Conservation (phyloP, 2,329 filamentous ascomycete genomes). For the Cordyceps javanica region DNA sequence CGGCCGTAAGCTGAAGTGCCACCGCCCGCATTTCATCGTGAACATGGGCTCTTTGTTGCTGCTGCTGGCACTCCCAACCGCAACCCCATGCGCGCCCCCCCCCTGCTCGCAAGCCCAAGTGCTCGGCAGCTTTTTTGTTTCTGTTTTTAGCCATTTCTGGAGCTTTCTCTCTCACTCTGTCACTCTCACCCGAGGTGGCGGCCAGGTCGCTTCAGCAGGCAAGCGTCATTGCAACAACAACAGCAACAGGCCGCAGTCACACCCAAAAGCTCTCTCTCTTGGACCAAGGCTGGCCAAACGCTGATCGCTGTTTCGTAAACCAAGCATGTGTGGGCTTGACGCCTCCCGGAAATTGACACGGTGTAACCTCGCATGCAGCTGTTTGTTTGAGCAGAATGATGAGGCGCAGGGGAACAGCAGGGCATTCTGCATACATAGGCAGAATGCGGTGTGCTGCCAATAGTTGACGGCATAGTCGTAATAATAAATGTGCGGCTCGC, state of each 20-base stretch:
- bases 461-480: background rate
- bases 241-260: too few species aligned
- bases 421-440: background rate
- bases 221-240: background rate
- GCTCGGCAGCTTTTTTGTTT: background rate
- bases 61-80: background rate
- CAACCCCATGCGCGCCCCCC: too few species aligned
- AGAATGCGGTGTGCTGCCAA: background rate
- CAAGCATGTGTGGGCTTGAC: background rate
- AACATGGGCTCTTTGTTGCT: background rate
- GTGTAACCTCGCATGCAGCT: background rate
- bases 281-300: background rate
- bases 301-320: background rate
- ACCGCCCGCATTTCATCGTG: background rate
- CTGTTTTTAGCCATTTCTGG: background rate
- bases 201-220: background rate
- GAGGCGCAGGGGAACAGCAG: background rate
- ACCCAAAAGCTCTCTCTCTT: background rate
- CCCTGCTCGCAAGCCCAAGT: background rate
- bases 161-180: background rate
- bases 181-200: background rate
- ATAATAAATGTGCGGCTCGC: background rate
- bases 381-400: background rate
- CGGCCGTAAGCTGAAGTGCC: background rate
- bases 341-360: background rate